Evolutionary conservation across 257 asterid species (phyloP).

Genomic region (Cruciata laevipes): DNA sequence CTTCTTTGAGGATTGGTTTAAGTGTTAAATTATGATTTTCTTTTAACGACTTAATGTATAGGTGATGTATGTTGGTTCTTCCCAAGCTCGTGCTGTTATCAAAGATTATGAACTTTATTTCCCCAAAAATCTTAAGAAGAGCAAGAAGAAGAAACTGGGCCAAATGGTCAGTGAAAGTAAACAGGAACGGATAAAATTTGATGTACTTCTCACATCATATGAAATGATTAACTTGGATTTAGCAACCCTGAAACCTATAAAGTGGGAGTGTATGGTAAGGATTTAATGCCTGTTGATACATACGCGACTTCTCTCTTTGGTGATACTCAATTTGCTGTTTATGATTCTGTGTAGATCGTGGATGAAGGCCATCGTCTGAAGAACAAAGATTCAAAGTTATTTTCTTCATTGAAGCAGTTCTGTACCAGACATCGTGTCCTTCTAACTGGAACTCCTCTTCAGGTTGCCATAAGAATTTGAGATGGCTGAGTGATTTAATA

Average conservation of each 20-base stretch:
- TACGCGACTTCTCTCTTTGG: conserved; percentile 14
- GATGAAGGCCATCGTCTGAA: conserved; percentile 99
- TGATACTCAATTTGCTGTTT: conserved; percentile 15
- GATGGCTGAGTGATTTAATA: neutral
- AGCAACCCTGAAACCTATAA: conserved; percentile 71
- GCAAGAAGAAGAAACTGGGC: conserved; percentile 77
- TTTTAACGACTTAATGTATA: conserved; percentile 35
- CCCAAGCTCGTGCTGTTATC: conserved; percentile 73
- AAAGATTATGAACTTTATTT: conserved; percentile 85
- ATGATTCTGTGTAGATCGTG: conserved; percentile 62
- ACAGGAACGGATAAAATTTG: conserved; percentile 92
- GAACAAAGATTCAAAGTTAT: conserved; percentile 95
- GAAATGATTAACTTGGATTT: conserved; percentile 94
- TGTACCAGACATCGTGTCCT: conserved; percentile 82
- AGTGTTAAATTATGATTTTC: neutral
- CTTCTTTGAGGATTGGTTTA: neutral
- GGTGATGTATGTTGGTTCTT: conserved; percentile 93
- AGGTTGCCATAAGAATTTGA: conserved; percentile 34
- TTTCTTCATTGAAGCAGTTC: conserved; percentile 70
- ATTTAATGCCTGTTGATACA: conserved; percentile 15
- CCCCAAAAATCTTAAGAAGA: conserved; percentile 72
- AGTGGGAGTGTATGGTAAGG: conserved; percentile 96
- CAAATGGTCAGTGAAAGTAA: conserved; percentile 68
- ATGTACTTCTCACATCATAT: conserved; percentile 91
- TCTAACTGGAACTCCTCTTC: conserved; percentile 98